phyloP scores from a whole-genome alignment of 2,329 filamentous ascomycete species.

The Aspergillus fumigatiaffinis region DNA sequence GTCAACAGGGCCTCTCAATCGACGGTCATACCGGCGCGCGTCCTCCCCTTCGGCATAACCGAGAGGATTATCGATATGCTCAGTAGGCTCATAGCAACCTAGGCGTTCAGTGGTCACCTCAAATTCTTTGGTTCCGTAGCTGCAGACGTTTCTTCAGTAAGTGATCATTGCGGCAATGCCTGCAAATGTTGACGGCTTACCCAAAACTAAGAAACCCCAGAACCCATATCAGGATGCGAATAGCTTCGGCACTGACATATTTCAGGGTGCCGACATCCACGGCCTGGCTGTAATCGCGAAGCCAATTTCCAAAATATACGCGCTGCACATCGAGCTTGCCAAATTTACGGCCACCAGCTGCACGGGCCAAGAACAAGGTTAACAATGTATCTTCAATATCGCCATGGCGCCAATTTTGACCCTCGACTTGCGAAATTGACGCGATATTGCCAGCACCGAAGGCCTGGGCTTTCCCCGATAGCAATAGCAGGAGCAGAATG shows the following conservation, averaged over 20 bases:
- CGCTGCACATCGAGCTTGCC: slow-evolving; percentile 81
- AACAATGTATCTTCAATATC: slow-evolving; percentile 92
- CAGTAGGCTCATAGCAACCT: slow-evolving; percentile 76
- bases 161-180: background rate
- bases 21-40: slow-evolving; percentile 73
- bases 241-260: slow-evolving; percentile 83
- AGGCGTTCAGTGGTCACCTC: slow-evolving; percentile 76
- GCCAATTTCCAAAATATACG: slow-evolving; percentile 96
- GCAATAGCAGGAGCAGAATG: slow-evolving; percentile 57
- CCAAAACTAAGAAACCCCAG: slow-evolving; percentile 87
- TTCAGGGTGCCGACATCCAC: slow-evolving; percentile 92
- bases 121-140: slow-evolving; percentile 70
- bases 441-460: slow-evolving; percentile 91
- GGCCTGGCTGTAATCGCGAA: slow-evolving; percentile 88
- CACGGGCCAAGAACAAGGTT: slow-evolving; percentile 62
- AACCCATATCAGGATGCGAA: slow-evolving; percentile 82
- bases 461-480: slow-evolving; percentile 65
- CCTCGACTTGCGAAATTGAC: slow-evolving; percentile 73
- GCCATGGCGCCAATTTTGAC: slow-evolving; percentile 83
- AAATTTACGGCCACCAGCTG: slow-evolving; percentile 73
- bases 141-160: slow-evolving; percentile 10
- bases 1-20: slow-evolving; percentile 77
- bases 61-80: slow-evolving; percentile 76
- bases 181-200: slow-evolving; percentile 40
- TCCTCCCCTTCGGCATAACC: slow-evolving; percentile 87